Conservation (phyloP, 2,329 filamentous ascomycete species). For the Colletotrichum sp. region DNA sequence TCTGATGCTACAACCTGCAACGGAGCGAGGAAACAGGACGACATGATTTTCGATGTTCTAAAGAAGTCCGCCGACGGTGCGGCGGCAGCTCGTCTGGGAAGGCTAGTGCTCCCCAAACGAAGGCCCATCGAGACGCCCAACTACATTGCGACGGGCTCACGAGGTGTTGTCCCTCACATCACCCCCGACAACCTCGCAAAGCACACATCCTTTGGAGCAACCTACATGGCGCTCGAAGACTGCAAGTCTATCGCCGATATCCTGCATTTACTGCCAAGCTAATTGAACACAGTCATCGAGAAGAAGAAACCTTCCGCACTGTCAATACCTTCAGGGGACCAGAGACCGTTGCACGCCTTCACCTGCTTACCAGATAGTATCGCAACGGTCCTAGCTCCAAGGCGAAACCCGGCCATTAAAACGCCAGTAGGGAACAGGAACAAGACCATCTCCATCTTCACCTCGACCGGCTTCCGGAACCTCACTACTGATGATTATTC, state of each 20-base stretch:
- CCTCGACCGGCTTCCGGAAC: constrained; percentile 82
- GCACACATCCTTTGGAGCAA: constrained; percentile 68
- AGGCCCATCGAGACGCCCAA: constrained; percentile 80
- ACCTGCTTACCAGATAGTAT: constrained; percentile 71
- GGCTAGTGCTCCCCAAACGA: constrained; percentile 65
- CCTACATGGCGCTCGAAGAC: constrained; percentile 89
- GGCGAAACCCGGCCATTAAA: constrained; percentile 77
- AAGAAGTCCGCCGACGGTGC: constrained; percentile 42
- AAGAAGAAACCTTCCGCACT: constrained; percentile 53
- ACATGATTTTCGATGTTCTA: constrained; percentile 53
- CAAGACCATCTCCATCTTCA: constrained; percentile 76
- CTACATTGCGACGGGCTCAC: constrained; percentile 80
- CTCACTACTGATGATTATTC: constrained; percentile 74
- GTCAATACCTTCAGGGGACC: constrained; percentile 36
- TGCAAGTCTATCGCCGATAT: constrained; percentile 64
- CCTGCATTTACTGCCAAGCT: background rate
- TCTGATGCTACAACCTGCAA: constrained; percentile 20
- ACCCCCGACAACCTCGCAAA: constrained; percentile 81
- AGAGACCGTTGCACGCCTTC: constrained; percentile 75
- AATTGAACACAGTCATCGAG: constrained; percentile 55
- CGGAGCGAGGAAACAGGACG: constrained; percentile 16
- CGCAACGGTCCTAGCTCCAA: constrained; percentile 75
- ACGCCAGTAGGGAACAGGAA: constrained; percentile 75
- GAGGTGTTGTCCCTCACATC: constrained; percentile 86
- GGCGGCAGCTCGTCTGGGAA: constrained; percentile 68